Evolutionary conservation across 2,329 filamentous ascomycete genomes (phyloP).

Genomic region (Tolypocladium tundrense): DNA sequence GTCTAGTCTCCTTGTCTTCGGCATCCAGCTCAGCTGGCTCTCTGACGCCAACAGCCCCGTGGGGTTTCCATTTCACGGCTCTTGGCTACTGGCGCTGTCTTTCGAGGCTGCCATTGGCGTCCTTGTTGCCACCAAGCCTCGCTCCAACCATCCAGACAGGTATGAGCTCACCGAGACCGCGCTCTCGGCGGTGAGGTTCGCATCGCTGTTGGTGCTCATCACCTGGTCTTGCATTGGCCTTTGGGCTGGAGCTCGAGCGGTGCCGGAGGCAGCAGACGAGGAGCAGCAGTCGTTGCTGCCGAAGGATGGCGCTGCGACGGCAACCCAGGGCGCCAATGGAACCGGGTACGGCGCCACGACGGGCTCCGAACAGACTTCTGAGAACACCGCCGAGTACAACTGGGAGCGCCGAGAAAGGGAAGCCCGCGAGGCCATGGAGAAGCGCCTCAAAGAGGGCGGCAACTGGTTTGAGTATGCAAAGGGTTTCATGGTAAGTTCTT

Average conservation of each 20-base stretch:
- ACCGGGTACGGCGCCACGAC: slow-evolving; percentile 33
- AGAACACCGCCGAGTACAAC: slow-evolving; percentile 36
- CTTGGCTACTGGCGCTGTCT: slow-evolving; percentile 47
- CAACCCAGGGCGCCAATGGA: slow-evolving; percentile 10
- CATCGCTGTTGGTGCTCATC: slow-evolving; percentile 20
- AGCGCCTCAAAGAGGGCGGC: slow-evolving; percentile 62
- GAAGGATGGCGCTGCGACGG: slow-evolving; percentile 9
- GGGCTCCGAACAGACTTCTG: slow-evolving; percentile 24
- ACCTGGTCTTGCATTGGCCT: slow-evolving; percentile 10
- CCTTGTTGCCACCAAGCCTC: slow-evolving; percentile 7
- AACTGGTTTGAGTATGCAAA: slow-evolving; percentile 71
- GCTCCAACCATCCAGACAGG: slow-evolving; percentile 1
- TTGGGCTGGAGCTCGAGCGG: slow-evolving; percentile 16
- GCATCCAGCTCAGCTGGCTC: slow-evolving; percentile 46
- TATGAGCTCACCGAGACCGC: slow-evolving; percentile 14
- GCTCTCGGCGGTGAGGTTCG: slow-evolving; percentile 8
- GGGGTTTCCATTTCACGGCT: slow-evolving; percentile 55
- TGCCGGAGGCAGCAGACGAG: slow-evolving; percentile 30
- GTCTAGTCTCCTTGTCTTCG: slow-evolving; percentile 54
- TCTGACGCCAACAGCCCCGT: slow-evolving; percentile 38
- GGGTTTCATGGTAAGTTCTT: slow-evolving; percentile 48
- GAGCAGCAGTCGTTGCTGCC: slow-evolving; percentile 50
- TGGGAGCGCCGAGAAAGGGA: slow-evolving; percentile 44
- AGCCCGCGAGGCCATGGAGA: slow-evolving; percentile 49
- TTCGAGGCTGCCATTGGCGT: slow-evolving; percentile 41